Evolutionary conservation across 2,329 filamentous ascomycete genomes (phyloP), one percentile per base, ranked within the genome.

Genomic region (Colletotrichum tamarilloi): DNA sequence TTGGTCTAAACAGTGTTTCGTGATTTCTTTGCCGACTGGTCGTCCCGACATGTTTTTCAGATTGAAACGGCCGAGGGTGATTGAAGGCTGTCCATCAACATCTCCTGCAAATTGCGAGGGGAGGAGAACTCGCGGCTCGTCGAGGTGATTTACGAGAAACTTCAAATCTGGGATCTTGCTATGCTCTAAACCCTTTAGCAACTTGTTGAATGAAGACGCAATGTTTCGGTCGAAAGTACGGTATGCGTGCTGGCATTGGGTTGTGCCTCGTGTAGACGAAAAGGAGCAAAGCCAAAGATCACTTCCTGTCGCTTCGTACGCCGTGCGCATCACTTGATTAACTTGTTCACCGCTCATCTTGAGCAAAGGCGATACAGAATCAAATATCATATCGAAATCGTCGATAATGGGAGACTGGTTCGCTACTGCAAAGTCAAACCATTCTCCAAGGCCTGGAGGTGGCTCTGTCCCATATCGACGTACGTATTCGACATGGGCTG

Each of bases 381-480:
- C 71, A 53, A 82, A 77, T 2, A 89, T 85, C 0, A 76, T 79
- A 52, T 89, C 85, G 32, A 86, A 89, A 3, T 88, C 84, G 69
- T 89, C 87, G 38, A 89, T 87, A n/a, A 88, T 81, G 0, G 80
- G 80, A 0, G 86, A 87, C 2, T 83, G 38, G 1, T 85, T 77
- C 0, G 75, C 74, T 1, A 76, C 62, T 0, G 87, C 86, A 60
- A 82, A 88, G 1, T 81, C 75, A 26, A 82, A 86, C 87, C 87
- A 89, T 3, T 74, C 77, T 1, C 84, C 77, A 35, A 89, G 89
- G 0, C 87, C 87, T 0, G 79, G 78, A 0, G 87, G 87, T 0
- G 87, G 87, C 1, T 84, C 79, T 1, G 82, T 76, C 0, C 72
- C 74, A 68, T 89, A 88, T 24, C 86, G 81, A 2, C 81, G 81